Percentiles rank a stretch among this genome's conserved stretches.
phyloP scores from a whole-genome alignment of 768 basidiomycete genomes.

The Trichaptum fuscoviolaceum region DNA sequence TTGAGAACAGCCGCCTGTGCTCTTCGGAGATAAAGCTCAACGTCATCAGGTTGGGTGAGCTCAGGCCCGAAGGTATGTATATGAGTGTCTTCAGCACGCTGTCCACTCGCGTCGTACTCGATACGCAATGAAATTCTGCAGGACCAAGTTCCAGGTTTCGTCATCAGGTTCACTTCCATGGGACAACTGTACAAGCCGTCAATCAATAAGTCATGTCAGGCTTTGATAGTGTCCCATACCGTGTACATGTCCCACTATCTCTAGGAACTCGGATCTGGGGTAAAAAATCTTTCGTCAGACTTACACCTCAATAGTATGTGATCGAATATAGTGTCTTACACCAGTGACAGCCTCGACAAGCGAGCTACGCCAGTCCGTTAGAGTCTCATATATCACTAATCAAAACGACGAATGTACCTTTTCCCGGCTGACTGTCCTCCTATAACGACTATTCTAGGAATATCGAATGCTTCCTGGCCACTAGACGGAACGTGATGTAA shows the following conservation, averaged over 20 bases:
- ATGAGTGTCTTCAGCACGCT: neutral
- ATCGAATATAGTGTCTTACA: neutral
- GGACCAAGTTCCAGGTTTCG: neutral
- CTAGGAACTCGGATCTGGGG: constrained; percentile 1
- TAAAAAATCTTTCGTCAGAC: neutral
- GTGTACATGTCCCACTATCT: constrained; percentile 3
- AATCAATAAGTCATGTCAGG: neutral
- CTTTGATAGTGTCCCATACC: neutral
- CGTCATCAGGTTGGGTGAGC: constrained; percentile 34
- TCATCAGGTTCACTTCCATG: neutral
- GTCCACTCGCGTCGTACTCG: neutral
- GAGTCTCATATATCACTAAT: neutral
- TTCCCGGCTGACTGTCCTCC: constrained; percentile 3
- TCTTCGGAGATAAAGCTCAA: constrained; percentile 51
- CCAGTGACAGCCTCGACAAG: constrained; percentile 3
- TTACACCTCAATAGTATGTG: neutral
- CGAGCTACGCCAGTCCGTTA: neutral
- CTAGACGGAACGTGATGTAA: neutral
- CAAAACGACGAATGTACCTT: neutral
- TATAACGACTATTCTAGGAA: constrained; percentile 2
- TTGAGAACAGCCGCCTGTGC: constrained; percentile 57
- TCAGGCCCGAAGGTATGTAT: constrained; percentile 21
- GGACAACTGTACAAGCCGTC: neutral
- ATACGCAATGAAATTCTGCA: constrained; percentile 2
- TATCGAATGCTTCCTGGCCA: neutral